Evolutionary conservation across 805 yeast species (phyloP), one percentile per base, ranked within the genome.

Genomic region (Vanderwaltozyma yarrowii): DNA sequence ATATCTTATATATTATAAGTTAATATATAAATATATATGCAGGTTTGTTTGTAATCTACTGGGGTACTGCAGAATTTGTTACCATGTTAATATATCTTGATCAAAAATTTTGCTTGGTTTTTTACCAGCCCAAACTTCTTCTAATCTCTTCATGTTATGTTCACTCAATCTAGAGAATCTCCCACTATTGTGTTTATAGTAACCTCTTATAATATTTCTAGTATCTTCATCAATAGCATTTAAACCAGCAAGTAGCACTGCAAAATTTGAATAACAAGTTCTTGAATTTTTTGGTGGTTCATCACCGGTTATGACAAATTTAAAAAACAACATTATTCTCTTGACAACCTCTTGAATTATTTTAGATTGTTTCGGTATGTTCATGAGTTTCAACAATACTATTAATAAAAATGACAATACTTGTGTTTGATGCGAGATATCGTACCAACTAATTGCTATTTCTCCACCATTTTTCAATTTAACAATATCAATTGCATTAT

Each of bases 361-460:
- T 5, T 43, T 50, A 1, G 62, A 58, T 38, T 54, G 56, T 38
- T 53, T 58, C 14, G 62, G 60, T 13, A 60, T 44, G 21, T 62
- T 60, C 18, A 60, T 39, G 13, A 60, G 41, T 35, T 58, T 60
- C 31, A 58, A 41, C 19, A 58, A 36, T 10, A 58, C 62, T 25
- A 58, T 58, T 10, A 60, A 35, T 18, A 58, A 40, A 32, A 58
- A 58, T 0, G 63, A 60, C 12, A 60, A 44, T 2, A 56, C 64
- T 44, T 60, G 64, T 1, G 62, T 56, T 38, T 60, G 64, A 41
- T 60, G 64, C 4, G 64, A 58, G 13, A 60, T 60, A 37, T 60
- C 64, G 41, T 60, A 60, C 64, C 64, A 60, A 37, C 63, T 58
- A 8, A 60, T 52, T 5, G 62, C 62, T 17, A 60, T 47, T 16